Evolutionary conservation across 768 basidiomycete genomes (phyloP), one percentile per base, ranked within the genome.

Genomic region (Boletus rufocinnamomeus): DNA sequence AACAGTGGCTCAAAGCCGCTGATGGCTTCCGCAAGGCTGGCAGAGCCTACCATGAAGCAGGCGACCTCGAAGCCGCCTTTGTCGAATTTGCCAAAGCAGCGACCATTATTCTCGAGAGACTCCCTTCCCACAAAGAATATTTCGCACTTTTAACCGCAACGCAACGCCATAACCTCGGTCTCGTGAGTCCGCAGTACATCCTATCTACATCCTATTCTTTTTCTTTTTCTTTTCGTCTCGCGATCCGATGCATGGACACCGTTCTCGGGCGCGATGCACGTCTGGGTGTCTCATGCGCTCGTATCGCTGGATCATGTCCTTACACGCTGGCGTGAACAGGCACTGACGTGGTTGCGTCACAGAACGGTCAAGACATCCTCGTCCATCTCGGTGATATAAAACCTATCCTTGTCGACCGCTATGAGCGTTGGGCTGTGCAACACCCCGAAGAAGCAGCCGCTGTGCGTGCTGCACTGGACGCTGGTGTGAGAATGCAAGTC

Each of bases 301-400:
- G 30, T 59, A 37, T 56, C 19, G 17, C 32, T 28, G 45, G 27
- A 50, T 50, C 21, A 11, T 56, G 23, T 21, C 38, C n/a, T 34
- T 59, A 30, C 44, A 44, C 27, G 49, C 35, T 50, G 43, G 44
- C 54, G 32, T 59, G 47, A 37, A 56, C 54, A 34, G 32, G 41
- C 52, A 58, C 61, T 70, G 53, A 72, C 59, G 21, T 32, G 10
- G 38, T 47, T 59, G 63, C 34, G 54, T 66, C 58, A 62, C 71
- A 90, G 88, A 88, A 90, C 54, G 89, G 89, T 19, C 84, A 89
- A 67, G 82, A 89, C 56, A 88, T 92, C 51, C 80, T 93, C 46
- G 80, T 83, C 58, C 79, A 78, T 61, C 82, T 93, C 34, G 77
- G 83, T 49, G 79, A 82, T 27, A 77, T 93, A 53, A 91, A 91